Percentiles rank a stretch among this genome's conserved stretches.
Evolutionary conservation across 2,329 filamentous ascomycete species (phyloP).

Genomic region (Epichloe gansuensis): DNA sequence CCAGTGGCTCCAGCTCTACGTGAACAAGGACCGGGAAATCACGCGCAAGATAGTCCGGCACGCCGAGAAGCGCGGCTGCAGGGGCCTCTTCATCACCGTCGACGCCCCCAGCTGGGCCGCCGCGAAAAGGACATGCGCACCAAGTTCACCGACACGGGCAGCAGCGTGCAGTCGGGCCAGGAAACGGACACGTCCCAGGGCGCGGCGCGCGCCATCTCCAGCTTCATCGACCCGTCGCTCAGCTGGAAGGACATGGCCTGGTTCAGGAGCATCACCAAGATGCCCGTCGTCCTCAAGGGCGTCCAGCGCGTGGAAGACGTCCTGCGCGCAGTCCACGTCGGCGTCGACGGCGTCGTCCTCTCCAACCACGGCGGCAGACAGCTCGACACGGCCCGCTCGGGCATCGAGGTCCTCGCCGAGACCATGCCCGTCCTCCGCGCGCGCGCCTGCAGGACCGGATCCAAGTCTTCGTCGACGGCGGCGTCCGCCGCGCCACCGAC

Average conservation of each 20-base stretch:
- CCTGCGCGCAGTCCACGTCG: conserved; percentile 67
- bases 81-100: conserved; percentile 94
- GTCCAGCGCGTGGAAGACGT: conserved; percentile 95
- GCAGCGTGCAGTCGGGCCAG: conserved; percentile 67
- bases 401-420: conserved; percentile 82
- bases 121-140: conserved; percentile 96
- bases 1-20: conserved; percentile 95
- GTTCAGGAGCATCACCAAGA: conserved; percentile 80
- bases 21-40: conserved; percentile 90
- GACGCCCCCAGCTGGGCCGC: conserved; percentile 87
- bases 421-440: conserved; percentile 78
- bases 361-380: conserved; percentile 95
- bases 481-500: conserved; percentile 80
- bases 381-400: conserved; percentile 81
- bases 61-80: conserved; percentile 84
- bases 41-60: conserved; percentile 85
- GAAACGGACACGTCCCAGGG: conserved; percentile 79
- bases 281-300: conserved; percentile 94
- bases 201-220: conserved; percentile 86
- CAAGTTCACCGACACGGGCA: conserved; percentile 78
- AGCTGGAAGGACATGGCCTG: conserved; percentile 91
- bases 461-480: conserved; percentile 86
- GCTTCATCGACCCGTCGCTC: conserved; percentile 90
- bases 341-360: conserved; percentile 80
- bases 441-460: conserved; percentile 60